Base-by-base conservation (phyloP, 441 rosid genomes). In the Mallotus japonicus region DNA sequence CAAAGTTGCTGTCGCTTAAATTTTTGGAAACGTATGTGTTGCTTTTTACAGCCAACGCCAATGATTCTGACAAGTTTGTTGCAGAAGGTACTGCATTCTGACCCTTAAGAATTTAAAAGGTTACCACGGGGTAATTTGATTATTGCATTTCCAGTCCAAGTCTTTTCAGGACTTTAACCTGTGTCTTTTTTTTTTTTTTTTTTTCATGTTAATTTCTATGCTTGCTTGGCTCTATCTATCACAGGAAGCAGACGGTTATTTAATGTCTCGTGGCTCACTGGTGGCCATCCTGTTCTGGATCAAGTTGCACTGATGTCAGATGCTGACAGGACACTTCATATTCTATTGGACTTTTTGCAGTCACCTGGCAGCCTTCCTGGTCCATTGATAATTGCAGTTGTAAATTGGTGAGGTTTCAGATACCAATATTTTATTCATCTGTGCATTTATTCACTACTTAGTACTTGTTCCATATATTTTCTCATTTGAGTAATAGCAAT, bases 21-120 rank as follows among this genome's bases (percentile, higher is more conserved):
- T 96, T 93, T 84, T 83, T 96, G 96, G 97, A 96, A 85, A 92
- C 82, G 10, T 86, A 82, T 79, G 75, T 93, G 66, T 82, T 93
- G 75, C 92, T 88, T 68, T 96, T 96, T 83, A 89, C 97, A 67
- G 76, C 93, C 22, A 95, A 94, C 73, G 73, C 83, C 78, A 81
- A 76, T 81, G 93, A 91, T 72, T 78, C 85, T 74, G 97, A 85
- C 74, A 86, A 80, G 57, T 51, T 70, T 75, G 78, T 77, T 66
- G 47, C 71, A 12, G 90, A 88, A 96, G 99, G 99, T 96, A 89
- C 73, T 77, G 69, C 44, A 42, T 76, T 73, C 69, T 53, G 32
- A 70, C 44, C 77, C 72, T 40, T 37, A 19, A 32, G 50, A 14
- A 72, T 34, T 75, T n/a, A 15, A 68, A 69, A 47, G 1, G 10